Evolutionary conservation across 306 rosid species (phyloP).

Genomic region (Vicia faba): DNA sequence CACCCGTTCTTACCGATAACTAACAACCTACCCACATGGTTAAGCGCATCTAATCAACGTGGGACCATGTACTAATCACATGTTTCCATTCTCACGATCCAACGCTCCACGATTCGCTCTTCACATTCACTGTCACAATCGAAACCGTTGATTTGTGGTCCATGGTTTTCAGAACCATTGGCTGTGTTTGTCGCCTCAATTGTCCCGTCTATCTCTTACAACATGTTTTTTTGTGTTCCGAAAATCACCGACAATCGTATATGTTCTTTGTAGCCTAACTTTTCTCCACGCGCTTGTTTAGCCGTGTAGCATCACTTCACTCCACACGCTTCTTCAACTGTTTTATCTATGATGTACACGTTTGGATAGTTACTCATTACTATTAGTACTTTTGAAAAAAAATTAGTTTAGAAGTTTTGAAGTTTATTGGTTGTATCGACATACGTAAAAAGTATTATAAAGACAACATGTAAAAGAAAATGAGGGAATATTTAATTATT

Average conservation of each 20-base stretch:
- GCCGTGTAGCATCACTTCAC: not conserved
- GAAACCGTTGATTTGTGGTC: conserved; percentile 56
- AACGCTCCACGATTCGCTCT: conserved; percentile 41
- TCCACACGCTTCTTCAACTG: too few relatives aligned
- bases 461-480: too few relatives aligned
- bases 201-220: conserved; percentile 54
- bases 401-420: too few relatives aligned
- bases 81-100: conserved; percentile 49
- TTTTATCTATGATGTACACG: too few relatives aligned
- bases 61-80: conserved; percentile 55
- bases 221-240: conserved; percentile 41
- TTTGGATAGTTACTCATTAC: too few relatives aligned
- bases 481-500: too few relatives aligned
- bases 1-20: not conserved
- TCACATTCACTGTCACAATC: conserved; percentile 35
- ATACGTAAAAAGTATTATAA: too few relatives aligned
- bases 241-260: conserved; percentile 41
- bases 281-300: conserved; percentile 29
- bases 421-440: too few relatives aligned
- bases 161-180: conserved; percentile 37
- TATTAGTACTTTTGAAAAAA: too few relatives aligned
- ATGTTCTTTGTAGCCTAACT: conserved; percentile 21
- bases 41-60: conserved; percentile 45
- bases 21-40: conserved; percentile 45
- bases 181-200: conserved; percentile 45